Base-by-base conservation (phyloP, 495 filamentous ascomycete genomes). In the Penicillium parvum region DNA sequence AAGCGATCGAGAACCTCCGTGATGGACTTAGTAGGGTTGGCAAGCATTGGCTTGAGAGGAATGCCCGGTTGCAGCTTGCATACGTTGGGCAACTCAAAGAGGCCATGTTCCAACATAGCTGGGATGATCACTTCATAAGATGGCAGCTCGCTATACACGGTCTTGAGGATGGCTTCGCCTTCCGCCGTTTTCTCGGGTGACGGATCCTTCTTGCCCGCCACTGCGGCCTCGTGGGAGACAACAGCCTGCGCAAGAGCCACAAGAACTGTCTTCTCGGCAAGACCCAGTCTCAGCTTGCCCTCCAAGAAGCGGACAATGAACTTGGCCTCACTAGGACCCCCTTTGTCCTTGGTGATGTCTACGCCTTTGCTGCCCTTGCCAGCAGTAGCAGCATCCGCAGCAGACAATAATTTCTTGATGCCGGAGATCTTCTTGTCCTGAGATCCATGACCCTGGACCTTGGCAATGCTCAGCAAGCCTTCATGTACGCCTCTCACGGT, bases 21-120 rank as follows among this genome's bases (percentile, higher is more conserved):
- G 51, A 98, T 97, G n/a, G 92, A 88, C 64, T 98, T 98, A 0
- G 94, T 98, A 1, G 92, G 94, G 53, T 96, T 97, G 5, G 92
- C 92, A 69, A 98, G 79, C 92, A 98, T 98, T 52, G 92, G 92
- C 65, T 97, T 98, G 25, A 98, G 77, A 14, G 92, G 92, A 16
- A 98, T 84, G 45, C 92, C 92, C 3, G 94, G 90, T 41, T 90
- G 85, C 18, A 98, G 77, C 60, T 92, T 95, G 82, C 92, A 98
- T 29, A 84, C 77, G 6, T 95, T 80, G 23, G 77, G 76, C 8
- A 98, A 63, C 25, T 86, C 79, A 69, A 81, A 79, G 37, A 98
- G 86, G 18, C 94, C 94, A 53, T 90, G 76, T 40, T 95, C 68
- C 14, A 95, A 69, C 74, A 96, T 86, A 8, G 82, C 82, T 1